Conservation (phyloP, 805 yeast genomes). For the Zygosaccharomyces siamensis region DNA sequence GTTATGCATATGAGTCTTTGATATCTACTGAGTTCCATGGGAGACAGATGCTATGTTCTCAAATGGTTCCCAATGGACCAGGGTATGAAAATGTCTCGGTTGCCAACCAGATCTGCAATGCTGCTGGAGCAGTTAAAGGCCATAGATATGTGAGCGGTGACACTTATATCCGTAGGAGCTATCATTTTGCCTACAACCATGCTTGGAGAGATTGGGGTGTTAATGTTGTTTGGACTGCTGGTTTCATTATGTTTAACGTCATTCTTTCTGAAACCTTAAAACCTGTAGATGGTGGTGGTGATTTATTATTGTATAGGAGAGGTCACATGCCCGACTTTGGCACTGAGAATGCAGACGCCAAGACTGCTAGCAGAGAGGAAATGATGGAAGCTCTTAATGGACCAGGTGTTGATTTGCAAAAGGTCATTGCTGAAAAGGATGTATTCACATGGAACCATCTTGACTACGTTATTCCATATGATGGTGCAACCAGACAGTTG, state of each 20-base stretch:
- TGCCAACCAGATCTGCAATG: conserved; percentile 46
- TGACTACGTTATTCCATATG: conserved; percentile 59
- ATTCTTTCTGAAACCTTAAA: conserved; percentile 37
- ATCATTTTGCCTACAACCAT: conserved; percentile 41
- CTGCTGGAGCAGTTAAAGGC: conserved; percentile 49
- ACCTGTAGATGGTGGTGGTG: conserved; percentile 39
- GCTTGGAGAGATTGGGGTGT: conserved; percentile 63
- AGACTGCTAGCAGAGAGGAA: conserved; percentile 37
- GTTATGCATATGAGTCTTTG: conserved; percentile 49
- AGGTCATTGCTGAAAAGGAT: conserved; percentile 39
- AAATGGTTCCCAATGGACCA: conserved; percentile 50
- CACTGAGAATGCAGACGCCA: conserved; percentile 35
- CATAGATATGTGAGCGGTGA: conserved; percentile 47
- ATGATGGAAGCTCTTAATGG: conserved; percentile 37
- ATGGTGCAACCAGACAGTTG: conserved; percentile 53
- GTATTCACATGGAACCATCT: conserved; percentile 72
- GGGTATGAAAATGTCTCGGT: conserved; percentile 43
- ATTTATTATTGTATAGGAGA: conserved; percentile 42
- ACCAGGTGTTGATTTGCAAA: conserved; percentile 30
- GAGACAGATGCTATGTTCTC: conserved; percentile 47
- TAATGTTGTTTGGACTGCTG: conserved; percentile 44
- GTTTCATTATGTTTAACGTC: conserved; percentile 35
- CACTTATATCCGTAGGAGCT: conserved; percentile 39
- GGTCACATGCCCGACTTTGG: conserved; percentile 38
- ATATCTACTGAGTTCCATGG: conserved; percentile 55